A percentile compares a stretch with the other conserved stretches of the same genome.
These are phyloP conservation scores for Nectriaceae sp. DNA, from an alignment of 2,329 filamentous ascomycete genomes.

Conservation along the genomic window DNA sequence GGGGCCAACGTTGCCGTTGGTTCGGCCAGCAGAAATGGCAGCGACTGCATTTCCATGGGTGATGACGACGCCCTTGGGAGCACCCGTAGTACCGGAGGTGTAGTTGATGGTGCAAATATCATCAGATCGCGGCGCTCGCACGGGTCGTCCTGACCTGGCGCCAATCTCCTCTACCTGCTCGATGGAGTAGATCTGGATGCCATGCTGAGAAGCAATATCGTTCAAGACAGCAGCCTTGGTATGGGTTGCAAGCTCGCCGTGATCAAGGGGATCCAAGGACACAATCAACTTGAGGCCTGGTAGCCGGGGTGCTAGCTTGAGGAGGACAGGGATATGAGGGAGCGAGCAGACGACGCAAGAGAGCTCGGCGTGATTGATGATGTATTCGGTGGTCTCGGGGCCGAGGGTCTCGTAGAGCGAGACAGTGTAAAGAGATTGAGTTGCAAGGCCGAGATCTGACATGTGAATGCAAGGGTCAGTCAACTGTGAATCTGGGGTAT, in stretches of 20 bases:
- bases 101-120: conserved; percentile 91
- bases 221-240: conserved; percentile 81
- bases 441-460: conserved; percentile 80
- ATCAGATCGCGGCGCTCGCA: conserved; percentile 70
- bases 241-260: conserved; percentile 73
- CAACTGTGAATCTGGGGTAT: neutral
- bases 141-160: conserved; percentile 65
- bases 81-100: conserved; percentile 84
- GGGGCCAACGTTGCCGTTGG: conserved; percentile 50
- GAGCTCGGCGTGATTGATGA: conserved; percentile 86
- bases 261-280: conserved; percentile 79
- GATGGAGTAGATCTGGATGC: conserved; percentile 79
- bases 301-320: conserved; percentile 76
- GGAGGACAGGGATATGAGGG: conserved; percentile 76
- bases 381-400: conserved; percentile 88
- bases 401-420: conserved; percentile 97
- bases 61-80: too few species aligned
- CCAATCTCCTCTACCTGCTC: conserved; percentile 81
- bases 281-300: conserved; percentile 86
- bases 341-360: conserved; percentile 76
- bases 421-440: conserved; percentile 85
- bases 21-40: conserved; percentile 63
- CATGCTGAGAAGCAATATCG: conserved; percentile 70
- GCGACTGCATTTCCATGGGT: conserved; percentile 81
- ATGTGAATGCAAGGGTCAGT: neutral